Evolutionary conservation across 352 stramenopile species (phyloP).

Genomic region (Halophytophthora polymorphica): DNA sequence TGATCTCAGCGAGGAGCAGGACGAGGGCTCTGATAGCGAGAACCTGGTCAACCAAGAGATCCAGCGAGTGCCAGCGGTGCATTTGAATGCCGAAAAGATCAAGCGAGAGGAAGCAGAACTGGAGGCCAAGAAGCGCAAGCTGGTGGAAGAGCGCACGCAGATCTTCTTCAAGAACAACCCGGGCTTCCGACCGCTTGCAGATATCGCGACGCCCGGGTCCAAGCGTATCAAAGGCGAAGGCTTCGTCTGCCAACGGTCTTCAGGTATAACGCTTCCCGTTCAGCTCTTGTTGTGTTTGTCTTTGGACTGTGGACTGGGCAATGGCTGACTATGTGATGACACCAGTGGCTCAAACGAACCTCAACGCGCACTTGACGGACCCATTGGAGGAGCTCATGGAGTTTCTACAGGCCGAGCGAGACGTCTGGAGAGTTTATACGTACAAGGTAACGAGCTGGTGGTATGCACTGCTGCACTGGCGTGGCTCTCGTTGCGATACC

Average conservation of each 20-base stretch:
- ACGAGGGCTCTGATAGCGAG: constrained; percentile 49
- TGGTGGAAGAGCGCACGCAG: constrained; percentile 52
- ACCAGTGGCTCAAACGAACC: constrained; percentile 60
- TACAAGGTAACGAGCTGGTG: constrained; percentile 51
- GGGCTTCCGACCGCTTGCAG: constrained; percentile 44
- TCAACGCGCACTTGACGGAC: constrained; percentile 76
- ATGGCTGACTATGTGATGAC: not conserved
- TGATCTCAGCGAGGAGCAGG: constrained; percentile 24
- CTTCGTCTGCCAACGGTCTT: constrained; percentile 75
- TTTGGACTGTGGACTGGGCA: constrained; percentile 4
- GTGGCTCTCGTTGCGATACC: not conserved
- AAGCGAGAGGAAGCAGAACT: constrained; percentile 42
- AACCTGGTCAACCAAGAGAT: constrained; percentile 38
- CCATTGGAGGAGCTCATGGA: constrained; percentile 79
- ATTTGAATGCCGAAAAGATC: constrained; percentile 34
- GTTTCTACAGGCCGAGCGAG: constrained; percentile 70
- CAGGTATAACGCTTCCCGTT: constrained; percentile 29
- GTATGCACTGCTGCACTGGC: not conserved
- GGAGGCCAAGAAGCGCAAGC: constrained; percentile 41
- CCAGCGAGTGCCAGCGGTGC: constrained; percentile 30
- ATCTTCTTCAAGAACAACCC: constrained; percentile 82
- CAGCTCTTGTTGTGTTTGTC: not conserved
- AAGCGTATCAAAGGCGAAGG: constrained; percentile 46
- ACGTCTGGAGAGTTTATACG: constrained; percentile 78
- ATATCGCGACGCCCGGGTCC: constrained; percentile 19